These are phyloP conservation scores for sweet orange (Citrus sinensis) DNA, from an alignment of 345 rosid species.

Conservation along the genomic window DVS_A1.0 CM039167.1:9170001-9170500, in stretches of 20 bases:
- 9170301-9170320: slow-evolving; percentile 3
- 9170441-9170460: not conserved
- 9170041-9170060: slow-evolving; percentile 60
- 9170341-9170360: slow-evolving; percentile 12
- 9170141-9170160: slow-evolving; percentile 93
- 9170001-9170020: slow-evolving; percentile 91
- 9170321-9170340: slow-evolving; percentile 14
- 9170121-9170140: slow-evolving; percentile 94
- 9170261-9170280: slow-evolving; percentile 1
- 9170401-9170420: not conserved
- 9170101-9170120: slow-evolving; percentile 67
- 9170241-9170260: not conserved
- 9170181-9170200: not conserved
- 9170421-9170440: not conserved
- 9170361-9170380: slow-evolving; percentile 9
- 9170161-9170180: slow-evolving; percentile 92
- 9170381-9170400: not conserved
- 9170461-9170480: not conserved
- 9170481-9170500: not conserved
- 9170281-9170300: slow-evolving; percentile 15
- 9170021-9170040: slow-evolving; percentile 86
- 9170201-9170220: not conserved
- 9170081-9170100: slow-evolving; percentile 42
- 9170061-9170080: slow-evolving; percentile 29
- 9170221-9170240: not conserved